Percentiles rank a stretch among this genome's conserved stretches.
phyloP scores from a whole-genome alignment of 257 asterid genomes.

The Nicotiana obtusifolia region DNA sequence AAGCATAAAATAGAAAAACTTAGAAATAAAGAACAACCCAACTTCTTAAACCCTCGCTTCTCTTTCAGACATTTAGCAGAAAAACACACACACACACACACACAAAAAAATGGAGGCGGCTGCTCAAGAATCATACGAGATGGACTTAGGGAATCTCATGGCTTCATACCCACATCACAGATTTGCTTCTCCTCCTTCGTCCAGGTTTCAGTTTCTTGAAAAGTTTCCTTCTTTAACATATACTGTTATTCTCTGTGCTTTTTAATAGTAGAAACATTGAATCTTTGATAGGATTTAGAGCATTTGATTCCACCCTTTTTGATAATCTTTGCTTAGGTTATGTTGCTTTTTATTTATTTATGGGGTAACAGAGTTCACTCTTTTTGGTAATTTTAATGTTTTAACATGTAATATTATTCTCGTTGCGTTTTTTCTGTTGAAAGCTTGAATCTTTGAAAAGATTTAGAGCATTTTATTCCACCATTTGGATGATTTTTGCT shows the following conservation, averaged over 20 bases:
- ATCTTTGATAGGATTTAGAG: not conserved
- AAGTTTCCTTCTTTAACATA: not conserved
- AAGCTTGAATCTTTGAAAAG: not conserved
- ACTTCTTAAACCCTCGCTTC: not conserved
- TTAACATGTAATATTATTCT: too few relatives aligned
- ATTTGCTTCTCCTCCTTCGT: not conserved
- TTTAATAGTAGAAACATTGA: not conserved
- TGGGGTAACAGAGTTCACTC: not conserved
- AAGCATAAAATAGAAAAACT: too few relatives aligned
- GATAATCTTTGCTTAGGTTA: not conserved
- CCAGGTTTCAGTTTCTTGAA: not conserved
- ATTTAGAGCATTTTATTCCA: not conserved
- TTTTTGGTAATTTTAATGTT: too few relatives aligned
- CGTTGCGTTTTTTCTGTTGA: not conserved
- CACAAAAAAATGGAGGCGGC: not conserved
- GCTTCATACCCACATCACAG: conserved; percentile 3
- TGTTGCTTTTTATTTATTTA: not conserved
- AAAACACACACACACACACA: not conserved
- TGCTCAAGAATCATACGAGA: not conserved
- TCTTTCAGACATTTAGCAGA: not conserved
- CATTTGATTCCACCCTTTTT: not conserved
- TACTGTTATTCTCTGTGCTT: not conserved
- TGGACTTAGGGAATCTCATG: conserved; percentile 2
- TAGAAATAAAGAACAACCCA: not conserved
- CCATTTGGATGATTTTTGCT: not conserved